Evolutionary conservation across 305 asterid genomes (phyloP).

Genomic region (Andrographis paniculata): DNA sequence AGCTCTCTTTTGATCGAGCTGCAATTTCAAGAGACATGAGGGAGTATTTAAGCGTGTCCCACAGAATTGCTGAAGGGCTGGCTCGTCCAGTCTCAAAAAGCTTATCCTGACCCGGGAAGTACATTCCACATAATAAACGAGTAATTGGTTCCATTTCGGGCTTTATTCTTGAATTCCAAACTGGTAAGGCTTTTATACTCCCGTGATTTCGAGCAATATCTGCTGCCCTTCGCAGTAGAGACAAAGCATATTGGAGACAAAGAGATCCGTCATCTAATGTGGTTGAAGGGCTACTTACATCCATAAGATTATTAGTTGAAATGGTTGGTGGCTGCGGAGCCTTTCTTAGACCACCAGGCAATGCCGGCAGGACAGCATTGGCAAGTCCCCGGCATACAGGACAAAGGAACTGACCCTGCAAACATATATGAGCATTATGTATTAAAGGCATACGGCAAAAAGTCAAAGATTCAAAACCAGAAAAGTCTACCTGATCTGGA

Average conservation of each 20-base stretch:
- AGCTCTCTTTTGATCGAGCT: constrained; percentile 65
- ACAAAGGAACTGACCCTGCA: constrained; percentile 96
- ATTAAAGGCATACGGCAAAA: constrained; percentile 19
- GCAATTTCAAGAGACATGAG: constrained; percentile 77
- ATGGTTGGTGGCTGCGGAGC: constrained; percentile 23
- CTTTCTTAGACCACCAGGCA: constrained; percentile 37
- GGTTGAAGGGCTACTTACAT: constrained; percentile 25
- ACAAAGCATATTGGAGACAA: constrained; percentile 51
- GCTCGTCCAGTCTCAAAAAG: constrained; percentile 61
- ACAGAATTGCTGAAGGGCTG: constrained; percentile 56
- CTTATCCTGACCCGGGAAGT: constrained; percentile 64
- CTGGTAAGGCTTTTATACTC: constrained; percentile 45
- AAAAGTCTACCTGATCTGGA: constrained; percentile 75
- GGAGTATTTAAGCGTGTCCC: constrained; percentile 88
- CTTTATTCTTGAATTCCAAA: constrained; percentile 32
- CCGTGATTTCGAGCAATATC: constrained; percentile 41
- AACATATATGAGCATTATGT: constrained; percentile 20
- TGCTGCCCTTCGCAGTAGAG: constrained; percentile 53
- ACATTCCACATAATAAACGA: constrained; percentile 56
- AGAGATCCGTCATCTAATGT: constrained; percentile 30
- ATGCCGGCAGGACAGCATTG: constrained; percentile 65
- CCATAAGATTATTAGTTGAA: constrained; percentile 23
- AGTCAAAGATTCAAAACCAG: constrained; percentile 13
- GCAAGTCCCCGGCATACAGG: constrained; percentile 98
- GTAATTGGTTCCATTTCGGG: constrained; percentile 52